Base-by-base conservation (phyloP, 2,329 filamentous ascomycete species). In the Phoma herbarum region DNA sequence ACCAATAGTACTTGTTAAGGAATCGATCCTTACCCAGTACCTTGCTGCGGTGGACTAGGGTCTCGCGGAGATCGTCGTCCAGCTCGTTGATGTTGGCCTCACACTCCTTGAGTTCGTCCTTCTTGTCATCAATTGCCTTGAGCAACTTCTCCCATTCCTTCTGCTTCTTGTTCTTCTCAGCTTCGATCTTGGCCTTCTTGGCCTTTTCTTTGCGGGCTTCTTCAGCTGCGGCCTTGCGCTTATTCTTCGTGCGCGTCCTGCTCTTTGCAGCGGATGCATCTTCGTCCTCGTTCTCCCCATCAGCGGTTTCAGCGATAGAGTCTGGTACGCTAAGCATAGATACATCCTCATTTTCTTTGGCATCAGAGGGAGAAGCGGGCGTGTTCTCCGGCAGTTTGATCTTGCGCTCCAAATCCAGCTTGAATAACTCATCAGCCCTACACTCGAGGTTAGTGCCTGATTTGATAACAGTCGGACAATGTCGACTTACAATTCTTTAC, bases 1-100 rank as follows among this genome's bases (percentile, higher is more conserved):
- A 97, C 94, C 95, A 99, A 82, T 96, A 98, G 78, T 98, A 99
- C 52, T 94, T 88, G 78, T 99, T 98, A 88, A 94, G 97, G 82
- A 97, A 99, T 43, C 95, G 88, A 78, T 99, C 95, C 75, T 95
- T 94, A 60, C 95, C 95, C 25, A 99, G 83, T 18, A 94, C 88
- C 62, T 92, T 89, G 18, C 93, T 97, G 61, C 95, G 89, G 33
- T 93, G 92, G 69, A 94, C 97, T 77, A 97, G 92, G 39, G 93
- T 93, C 78, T 98, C 94, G 51, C 95, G 90, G 44, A 99, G 83
- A 74, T 98, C 93, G 69, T 96, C 93, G 69, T 98, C 94, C 50
- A 96, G 86, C 29, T 90, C 85, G 3, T 88, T 88, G 63, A 99
- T 96, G 70, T 94, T 89, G 6, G 90, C 89, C 75, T 99, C 94